phyloP scores from a whole-genome alignment of 2,329 filamentous ascomycete genomes.

The Colletotrichum sp. region DNA sequence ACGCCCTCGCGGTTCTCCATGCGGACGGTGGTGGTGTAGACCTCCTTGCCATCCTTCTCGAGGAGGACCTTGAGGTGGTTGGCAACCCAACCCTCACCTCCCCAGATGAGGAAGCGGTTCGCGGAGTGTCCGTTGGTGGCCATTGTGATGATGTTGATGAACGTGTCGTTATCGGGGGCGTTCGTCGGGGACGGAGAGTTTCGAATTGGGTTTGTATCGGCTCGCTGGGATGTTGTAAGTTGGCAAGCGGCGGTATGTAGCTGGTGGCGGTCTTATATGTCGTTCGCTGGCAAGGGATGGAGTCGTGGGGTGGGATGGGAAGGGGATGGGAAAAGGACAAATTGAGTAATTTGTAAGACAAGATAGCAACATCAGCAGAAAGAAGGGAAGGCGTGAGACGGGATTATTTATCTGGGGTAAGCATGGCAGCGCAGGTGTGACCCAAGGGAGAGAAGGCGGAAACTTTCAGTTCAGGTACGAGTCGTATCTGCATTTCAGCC shows the following conservation, averaged over 20 bases:
- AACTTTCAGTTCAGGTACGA: conserved; percentile 16
- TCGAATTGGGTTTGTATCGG: background rate
- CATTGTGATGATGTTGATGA: conserved; percentile 22
- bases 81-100: conserved; percentile 66
- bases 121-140: conserved; percentile 30
- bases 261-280: conserved; percentile 3
- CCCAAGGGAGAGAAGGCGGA: conserved; percentile 10
- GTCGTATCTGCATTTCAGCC: conserved; percentile 13
- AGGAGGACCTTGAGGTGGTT: conserved; percentile 64
- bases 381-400: background rate
- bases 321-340: background rate
- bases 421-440: conserved; percentile 9
- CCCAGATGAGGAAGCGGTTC: conserved; percentile 67
- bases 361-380: background rate
- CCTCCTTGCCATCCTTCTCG: conserved; percentile 63
- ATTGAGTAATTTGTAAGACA: conserved; percentile 17
- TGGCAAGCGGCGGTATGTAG: background rate
- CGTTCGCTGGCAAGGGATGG: conserved; percentile 6
- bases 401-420: conserved; percentile 19
- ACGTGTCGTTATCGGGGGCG: background rate
- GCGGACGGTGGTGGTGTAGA: conserved; percentile 63
- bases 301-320: background rate
- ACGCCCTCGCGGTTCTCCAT: conserved; percentile 68
- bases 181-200: background rate
- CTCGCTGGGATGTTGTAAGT: background rate